Evolutionary conservation across 2,329 filamentous ascomycete species (phyloP).

Genomic region (Pestalotiopsis sp.): DNA sequence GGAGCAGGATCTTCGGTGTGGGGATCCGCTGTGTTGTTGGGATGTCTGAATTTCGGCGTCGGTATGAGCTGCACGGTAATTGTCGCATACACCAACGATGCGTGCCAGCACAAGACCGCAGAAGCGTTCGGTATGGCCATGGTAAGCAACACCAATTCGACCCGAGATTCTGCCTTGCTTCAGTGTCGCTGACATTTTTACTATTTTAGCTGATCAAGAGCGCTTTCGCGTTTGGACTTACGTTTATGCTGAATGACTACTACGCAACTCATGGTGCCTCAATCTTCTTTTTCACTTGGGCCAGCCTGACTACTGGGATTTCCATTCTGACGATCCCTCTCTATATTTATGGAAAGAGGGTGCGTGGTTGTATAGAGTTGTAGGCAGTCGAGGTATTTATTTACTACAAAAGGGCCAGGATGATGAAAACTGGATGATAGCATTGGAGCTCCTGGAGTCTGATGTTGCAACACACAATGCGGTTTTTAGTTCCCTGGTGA

Average conservation of each 20-base stretch:
- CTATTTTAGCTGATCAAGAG: neutral
- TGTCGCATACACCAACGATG: neutral
- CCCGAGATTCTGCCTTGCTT: neutral
- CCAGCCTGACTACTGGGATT: conserved; percentile 4
- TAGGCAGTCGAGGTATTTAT: neutral
- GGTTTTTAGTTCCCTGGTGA: neutral
- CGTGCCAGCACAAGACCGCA: neutral
- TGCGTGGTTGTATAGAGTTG: neutral
- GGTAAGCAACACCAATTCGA: neutral
- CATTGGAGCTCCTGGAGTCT: no score
- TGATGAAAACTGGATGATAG: no score
- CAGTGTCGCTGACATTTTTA: neutral
- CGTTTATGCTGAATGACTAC: neutral
- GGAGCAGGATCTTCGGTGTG: neutral
- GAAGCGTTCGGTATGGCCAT: neutral
- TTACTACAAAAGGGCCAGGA: no score
- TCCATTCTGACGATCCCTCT: conserved; percentile 13
- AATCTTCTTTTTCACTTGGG: neutral
- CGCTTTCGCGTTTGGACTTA: neutral
- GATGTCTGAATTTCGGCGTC: neutral
- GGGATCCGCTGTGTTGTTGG: neutral
- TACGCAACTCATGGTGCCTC: neutral
- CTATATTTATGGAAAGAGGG: conserved; percentile 1
- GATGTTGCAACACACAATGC: neutral
- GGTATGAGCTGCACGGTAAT: neutral